Conservation (phyloP, 176 grass and related monocot species). For the Aegilops speltoides region DNA sequence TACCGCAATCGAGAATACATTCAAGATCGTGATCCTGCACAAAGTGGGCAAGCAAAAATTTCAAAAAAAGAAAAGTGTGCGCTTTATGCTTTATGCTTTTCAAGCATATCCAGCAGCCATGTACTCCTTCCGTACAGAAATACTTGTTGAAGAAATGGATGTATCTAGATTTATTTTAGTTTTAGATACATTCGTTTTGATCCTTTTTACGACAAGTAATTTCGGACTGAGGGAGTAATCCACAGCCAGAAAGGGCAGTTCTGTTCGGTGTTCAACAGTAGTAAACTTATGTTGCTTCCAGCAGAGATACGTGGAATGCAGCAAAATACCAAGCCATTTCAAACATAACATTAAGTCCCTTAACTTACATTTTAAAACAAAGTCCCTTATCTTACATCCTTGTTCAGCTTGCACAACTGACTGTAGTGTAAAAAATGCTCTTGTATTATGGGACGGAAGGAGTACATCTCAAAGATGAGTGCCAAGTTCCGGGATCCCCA, state of each 20-base stretch:
- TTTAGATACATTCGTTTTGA: no score
- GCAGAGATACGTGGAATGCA: not conserved
- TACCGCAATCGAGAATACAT: no score
- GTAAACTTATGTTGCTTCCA: not conserved
- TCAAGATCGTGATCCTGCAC: no score
- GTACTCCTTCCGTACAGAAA: no score
- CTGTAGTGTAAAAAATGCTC: no score
- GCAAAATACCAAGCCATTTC: not conserved
- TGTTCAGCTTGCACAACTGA: not conserved
- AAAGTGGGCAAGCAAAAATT: no score
- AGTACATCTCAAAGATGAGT: not conserved
- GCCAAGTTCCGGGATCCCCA: not conserved
- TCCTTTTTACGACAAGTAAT: no score
- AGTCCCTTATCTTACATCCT: not conserved
- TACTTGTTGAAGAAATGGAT: no score
- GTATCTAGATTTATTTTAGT: no score
- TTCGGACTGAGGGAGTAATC: not conserved
- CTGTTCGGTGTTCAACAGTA: not conserved
- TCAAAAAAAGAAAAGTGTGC: not conserved
- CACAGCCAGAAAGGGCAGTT: not conserved
- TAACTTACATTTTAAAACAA: not conserved
- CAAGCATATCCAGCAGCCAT: not conserved
- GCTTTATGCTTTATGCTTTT: not conserved
- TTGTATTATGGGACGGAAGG: no score
- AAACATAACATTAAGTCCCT: not conserved